Conservation (phyloP, 2,329 filamentous ascomycete genomes). For the Bipolaris victoriae region DNA sequence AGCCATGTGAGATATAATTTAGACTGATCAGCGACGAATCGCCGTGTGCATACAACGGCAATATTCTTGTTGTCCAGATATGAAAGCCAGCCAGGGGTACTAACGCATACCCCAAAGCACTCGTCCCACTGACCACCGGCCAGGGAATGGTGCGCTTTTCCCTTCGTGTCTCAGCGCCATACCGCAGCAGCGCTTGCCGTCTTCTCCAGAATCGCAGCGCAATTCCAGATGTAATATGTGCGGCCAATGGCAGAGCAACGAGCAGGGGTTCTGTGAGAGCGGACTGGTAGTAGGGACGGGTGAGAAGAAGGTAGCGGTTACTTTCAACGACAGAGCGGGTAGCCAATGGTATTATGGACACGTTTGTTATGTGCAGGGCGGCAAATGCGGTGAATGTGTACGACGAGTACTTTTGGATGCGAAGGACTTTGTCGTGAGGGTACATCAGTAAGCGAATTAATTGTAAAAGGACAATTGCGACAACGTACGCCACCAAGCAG, state of each 20-base stretch:
- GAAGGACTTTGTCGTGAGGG: conserved; percentile 61
- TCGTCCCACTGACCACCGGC: conserved; percentile 74
- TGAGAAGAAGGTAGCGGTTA: conserved; percentile 87
- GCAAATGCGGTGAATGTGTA: conserved; percentile 61
- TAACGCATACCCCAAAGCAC: conserved; percentile 74
- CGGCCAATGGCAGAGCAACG: conserved; percentile 73
- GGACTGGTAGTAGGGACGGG: conserved; percentile 90
- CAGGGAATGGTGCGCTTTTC: conserved; percentile 62
- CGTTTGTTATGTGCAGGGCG: conserved; percentile 58
- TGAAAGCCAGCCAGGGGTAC: conserved; percentile 72
- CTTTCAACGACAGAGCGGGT: conserved; percentile 65
- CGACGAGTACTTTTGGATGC: conserved; percentile 86
- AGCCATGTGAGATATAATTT: conserved; percentile 83
- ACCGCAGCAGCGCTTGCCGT: conserved; percentile 72
- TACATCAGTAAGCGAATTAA: conserved; percentile 5
- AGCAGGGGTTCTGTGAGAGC: conserved; percentile 76
- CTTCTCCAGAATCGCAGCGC: conserved; percentile 77
- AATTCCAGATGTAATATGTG: conserved; percentile 79
- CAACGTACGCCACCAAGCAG: conserved; percentile 75
- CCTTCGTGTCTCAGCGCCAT: conserved; percentile 70
- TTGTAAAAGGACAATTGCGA: neutral
- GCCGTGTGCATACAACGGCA: conserved; percentile 79
- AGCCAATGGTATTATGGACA: conserved; percentile 42
- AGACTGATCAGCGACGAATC: conserved; percentile 86
- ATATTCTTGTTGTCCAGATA: conserved; percentile 73